Percentiles rank a stretch among this genome's conserved stretches.
phyloP scores from a whole-genome alignment of 1,139 yeast species.

The Yamadazyma friedrichii region DNA sequence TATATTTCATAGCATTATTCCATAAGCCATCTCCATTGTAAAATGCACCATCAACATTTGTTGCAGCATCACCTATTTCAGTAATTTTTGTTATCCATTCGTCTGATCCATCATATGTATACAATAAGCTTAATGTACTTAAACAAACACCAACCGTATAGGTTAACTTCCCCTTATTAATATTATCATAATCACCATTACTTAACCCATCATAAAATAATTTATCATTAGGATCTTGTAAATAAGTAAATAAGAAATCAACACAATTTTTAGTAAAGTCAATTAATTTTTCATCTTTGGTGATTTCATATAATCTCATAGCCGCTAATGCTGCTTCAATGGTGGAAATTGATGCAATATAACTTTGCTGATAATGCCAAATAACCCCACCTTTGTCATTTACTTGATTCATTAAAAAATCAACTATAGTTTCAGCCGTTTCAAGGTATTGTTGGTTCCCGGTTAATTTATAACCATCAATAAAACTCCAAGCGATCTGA shows the following conservation, averaged over 20 bases:
- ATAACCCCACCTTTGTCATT: slow-evolving; percentile 30
- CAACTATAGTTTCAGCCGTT: slow-evolving; percentile 16
- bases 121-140: slow-evolving; percentile 26
- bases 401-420: slow-evolving; percentile 17
- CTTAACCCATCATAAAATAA: slow-evolving; percentile 33
- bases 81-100: slow-evolving; percentile 18
- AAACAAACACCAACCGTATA: slow-evolving; percentile 35
- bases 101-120: slow-evolving; percentile 8
- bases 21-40: slow-evolving; percentile 21
- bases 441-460: slow-evolving; percentile 15
- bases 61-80: slow-evolving; percentile 25
- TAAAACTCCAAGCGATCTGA: slow-evolving; percentile 31
- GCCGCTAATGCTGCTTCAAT: slow-evolving; percentile 35
- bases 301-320: slow-evolving; percentile 22
- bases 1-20: slow-evolving; percentile 26
- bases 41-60: slow-evolving; percentile 21
- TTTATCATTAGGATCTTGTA: slow-evolving; percentile 28
- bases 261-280: slow-evolving; percentile 24
- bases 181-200: slow-evolving; percentile 14
- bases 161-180: slow-evolving; percentile 32
- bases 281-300: slow-evolving; percentile 18
- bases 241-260: slow-evolving; percentile 25
- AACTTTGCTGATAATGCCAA: slow-evolving; percentile 24
- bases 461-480: slow-evolving; percentile 24
- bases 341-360: slow-evolving; percentile 36